Evolutionary conservation across 1,139 yeast genomes (phyloP).

Genomic region (Pichia sp.): DNA sequence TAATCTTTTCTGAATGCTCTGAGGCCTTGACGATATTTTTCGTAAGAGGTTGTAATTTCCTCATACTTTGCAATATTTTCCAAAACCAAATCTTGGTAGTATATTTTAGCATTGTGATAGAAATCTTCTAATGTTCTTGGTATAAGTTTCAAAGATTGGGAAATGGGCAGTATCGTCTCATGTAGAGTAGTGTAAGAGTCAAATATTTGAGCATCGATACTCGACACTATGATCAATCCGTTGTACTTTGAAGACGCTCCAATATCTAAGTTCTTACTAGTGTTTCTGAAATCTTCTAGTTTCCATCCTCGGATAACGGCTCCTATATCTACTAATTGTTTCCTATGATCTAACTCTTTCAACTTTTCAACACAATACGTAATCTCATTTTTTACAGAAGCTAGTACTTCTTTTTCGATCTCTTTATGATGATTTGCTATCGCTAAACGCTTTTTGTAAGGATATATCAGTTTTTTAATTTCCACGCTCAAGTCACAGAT

Average conservation of each 20-base stretch:
- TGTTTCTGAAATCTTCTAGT: conserved; percentile 27
- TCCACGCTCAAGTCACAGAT: conserved; percentile 41
- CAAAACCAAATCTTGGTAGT: conserved; percentile 36
- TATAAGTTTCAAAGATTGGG: conserved; percentile 56
- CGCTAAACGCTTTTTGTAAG: conserved; percentile 45
- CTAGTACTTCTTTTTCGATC: conserved; percentile 48
- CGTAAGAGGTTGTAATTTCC: conserved; percentile 40
- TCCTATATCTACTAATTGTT: conserved; percentile 32
- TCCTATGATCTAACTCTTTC: conserved; percentile 36
- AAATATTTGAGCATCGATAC: conserved; percentile 31
- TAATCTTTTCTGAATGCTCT: conserved; percentile 41
- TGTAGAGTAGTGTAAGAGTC: conserved; percentile 35
- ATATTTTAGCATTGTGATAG: conserved; percentile 33
- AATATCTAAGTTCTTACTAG: conserved; percentile 33
- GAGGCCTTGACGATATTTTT: conserved; percentile 40
- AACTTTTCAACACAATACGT: conserved; percentile 38
- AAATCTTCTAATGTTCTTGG: conserved; percentile 52
- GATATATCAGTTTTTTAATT: conserved; percentile 38
- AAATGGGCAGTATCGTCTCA: conserved; percentile 45
- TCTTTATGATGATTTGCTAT: conserved; percentile 58
- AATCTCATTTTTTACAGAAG: conserved; percentile 49
- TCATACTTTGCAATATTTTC: conserved; percentile 41
- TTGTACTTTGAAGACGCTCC: conserved; percentile 26
- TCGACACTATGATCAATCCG: conserved; percentile 13
- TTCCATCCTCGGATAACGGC: background rate